Evolutionary conservation across 169 alveolate species (phyloP).

Genomic region (Theileria luwenshuni): DNA sequence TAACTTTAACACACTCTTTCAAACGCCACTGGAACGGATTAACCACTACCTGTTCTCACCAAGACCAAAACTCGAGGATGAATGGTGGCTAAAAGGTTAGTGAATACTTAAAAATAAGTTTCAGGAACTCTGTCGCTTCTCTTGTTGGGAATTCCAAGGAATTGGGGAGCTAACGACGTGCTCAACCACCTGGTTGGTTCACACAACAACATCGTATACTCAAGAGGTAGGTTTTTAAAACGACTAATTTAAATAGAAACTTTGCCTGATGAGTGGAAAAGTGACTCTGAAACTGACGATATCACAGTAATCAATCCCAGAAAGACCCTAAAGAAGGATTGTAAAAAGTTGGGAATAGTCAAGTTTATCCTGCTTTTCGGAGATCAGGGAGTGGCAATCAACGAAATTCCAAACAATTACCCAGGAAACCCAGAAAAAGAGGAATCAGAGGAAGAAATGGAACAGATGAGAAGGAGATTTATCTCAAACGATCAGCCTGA

Average conservation of each 20-base stretch:
- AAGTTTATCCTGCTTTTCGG: conserved; percentile 65
- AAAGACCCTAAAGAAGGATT: conserved; percentile 20
- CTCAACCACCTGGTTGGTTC: conserved; percentile 40
- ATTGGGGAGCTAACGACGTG: conserved; percentile 40
- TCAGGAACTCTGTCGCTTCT: conserved; percentile 56
- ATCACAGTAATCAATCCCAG: not conserved
- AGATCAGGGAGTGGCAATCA: conserved; percentile 32
- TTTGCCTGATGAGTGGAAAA: conserved; percentile 30
- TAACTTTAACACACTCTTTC: conserved; percentile 9
- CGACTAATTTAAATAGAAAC: conserved; percentile 12
- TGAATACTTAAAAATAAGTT: not conserved
- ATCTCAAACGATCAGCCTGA: conserved; percentile 54
- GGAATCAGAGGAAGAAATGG: not conserved
- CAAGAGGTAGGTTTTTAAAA: not conserved
- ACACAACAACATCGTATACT: conserved; percentile 2
- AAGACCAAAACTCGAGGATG: conserved; percentile 36
- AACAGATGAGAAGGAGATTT: not conserved
- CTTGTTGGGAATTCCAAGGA: conserved; percentile 66
- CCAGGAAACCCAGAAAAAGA: conserved; percentile 25
- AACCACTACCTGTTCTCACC: conserved; percentile 25
- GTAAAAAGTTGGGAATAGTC: conserved; percentile 38
- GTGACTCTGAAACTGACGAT: conserved; percentile 1
- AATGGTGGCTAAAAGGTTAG: conserved; percentile 68
- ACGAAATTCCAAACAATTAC: conserved; percentile 35
- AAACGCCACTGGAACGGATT: conserved; percentile 53